A percentile compares a stretch with the other conserved stretches of the same genome.
phyloP scores from a whole-genome alignment of 495 filamentous ascomycete genomes.

The Neurospora sp. region DNA sequence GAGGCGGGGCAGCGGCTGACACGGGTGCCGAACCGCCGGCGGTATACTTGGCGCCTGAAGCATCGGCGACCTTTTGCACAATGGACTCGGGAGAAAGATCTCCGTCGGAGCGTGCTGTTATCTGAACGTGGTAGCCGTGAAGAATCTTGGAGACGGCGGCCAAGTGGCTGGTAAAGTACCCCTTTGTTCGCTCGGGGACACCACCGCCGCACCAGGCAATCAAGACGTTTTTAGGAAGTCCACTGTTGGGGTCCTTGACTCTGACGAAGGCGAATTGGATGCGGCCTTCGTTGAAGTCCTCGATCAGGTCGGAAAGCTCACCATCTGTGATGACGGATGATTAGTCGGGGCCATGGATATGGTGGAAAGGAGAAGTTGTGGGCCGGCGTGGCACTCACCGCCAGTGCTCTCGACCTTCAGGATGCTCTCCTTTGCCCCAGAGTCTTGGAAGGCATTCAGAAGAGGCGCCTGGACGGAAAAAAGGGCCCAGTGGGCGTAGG shows the following conservation, averaged over 20 bases:
- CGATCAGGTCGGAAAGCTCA: slow-evolving; percentile 86
- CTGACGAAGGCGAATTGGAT: slow-evolving; percentile 96
- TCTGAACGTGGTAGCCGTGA: slow-evolving; percentile 95
- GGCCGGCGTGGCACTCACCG: slow-evolving; percentile 42
- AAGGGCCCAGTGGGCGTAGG: slow-evolving; percentile 69
- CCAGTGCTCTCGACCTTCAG: slow-evolving; percentile 88
- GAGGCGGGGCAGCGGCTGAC: slow-evolving; percentile 46
- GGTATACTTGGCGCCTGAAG: slow-evolving; percentile 91
- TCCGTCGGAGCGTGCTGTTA: slow-evolving; percentile 82
- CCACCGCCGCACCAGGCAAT: slow-evolving; percentile 98
- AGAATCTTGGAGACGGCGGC: slow-evolving; percentile 81
- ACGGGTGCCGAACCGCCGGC: slow-evolving; percentile 43
- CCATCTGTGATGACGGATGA: slow-evolving; percentile 51
- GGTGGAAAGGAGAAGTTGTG: not conserved
- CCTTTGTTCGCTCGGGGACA: slow-evolving; percentile 95
- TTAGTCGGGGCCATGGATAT: slow-evolving; percentile 4
- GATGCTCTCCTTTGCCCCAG: slow-evolving; percentile 78
- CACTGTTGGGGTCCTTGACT: slow-evolving; percentile 88
- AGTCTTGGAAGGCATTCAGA: slow-evolving; percentile 81
- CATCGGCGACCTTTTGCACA: slow-evolving; percentile 87
- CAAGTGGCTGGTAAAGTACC: slow-evolving; percentile 93
- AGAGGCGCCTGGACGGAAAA: slow-evolving; percentile 87
- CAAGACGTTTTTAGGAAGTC: slow-evolving; percentile 82
- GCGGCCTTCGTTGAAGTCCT: slow-evolving; percentile 93
- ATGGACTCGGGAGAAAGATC: slow-evolving; percentile 83